phyloP scores from a whole-genome alignment of 2,329 filamentous ascomycete genomes.

The Aspergillus unguis region DNA sequence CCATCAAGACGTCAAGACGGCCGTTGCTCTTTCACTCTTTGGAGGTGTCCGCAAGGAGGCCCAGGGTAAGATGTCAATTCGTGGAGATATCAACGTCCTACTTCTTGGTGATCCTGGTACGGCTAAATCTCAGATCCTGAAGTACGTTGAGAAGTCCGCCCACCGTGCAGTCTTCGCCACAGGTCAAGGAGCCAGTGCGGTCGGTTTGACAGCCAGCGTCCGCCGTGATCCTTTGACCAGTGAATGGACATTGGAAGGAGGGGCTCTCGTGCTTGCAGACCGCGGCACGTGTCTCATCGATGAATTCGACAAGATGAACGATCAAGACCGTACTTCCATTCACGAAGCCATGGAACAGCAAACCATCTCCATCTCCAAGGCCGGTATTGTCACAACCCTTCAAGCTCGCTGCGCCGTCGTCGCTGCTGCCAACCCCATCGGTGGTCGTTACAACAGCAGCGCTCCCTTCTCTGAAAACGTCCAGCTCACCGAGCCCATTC shows the following conservation, averaged over 20 bases:
- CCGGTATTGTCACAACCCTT: constrained; percentile 94
- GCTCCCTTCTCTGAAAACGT: constrained; percentile 96
- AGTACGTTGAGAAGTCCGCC: constrained; percentile 96
- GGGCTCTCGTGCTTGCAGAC: constrained; percentile 90
- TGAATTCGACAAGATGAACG: constrained; percentile 99
- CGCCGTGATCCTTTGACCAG: constrained; percentile 90
- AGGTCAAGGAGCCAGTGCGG: constrained; percentile 92
- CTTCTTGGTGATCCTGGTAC: constrained; percentile 96
- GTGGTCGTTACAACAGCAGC: constrained; percentile 93
- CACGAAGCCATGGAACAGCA: constrained; percentile 99
- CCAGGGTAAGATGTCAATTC: constrained; percentile 83
- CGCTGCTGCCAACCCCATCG: constrained; percentile 93
- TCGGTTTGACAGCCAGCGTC: constrained; percentile 95
- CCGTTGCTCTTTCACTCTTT: constrained; percentile 88
- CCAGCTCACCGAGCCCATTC: constrained; percentile 91
- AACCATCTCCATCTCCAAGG: constrained; percentile 98
- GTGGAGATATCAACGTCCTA: constrained; percentile 96
- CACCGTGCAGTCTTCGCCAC: constrained; percentile 97
- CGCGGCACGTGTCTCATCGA: constrained; percentile 94
- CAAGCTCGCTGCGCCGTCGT: constrained; percentile 96
- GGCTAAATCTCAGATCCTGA: constrained; percentile 94
- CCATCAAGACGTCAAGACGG: constrained; percentile 95
- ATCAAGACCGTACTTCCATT: constrained; percentile 95
- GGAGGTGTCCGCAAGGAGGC: constrained; percentile 89
- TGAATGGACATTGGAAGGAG: constrained; percentile 97